phyloP scores from a whole-genome alignment of 345 rosid species.

The Cardamine chenopodiifolia region DNA sequence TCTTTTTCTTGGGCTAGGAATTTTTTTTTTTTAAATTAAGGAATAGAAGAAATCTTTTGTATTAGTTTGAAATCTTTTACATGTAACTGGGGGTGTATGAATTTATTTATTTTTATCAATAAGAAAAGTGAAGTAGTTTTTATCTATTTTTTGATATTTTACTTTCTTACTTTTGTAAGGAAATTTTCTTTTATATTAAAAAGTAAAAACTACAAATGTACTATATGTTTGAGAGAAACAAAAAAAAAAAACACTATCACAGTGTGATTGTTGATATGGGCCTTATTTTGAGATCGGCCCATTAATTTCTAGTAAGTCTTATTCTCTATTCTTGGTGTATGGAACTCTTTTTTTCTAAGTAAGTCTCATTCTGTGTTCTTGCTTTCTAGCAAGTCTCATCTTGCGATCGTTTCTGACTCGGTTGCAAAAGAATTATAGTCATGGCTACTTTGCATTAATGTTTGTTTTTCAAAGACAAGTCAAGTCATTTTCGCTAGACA shows the following conservation, averaged over 20 bases:
- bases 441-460: neutral
- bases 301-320: neutral
- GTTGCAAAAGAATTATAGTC: neutral
- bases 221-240: neutral
- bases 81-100: neutral
- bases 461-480: neutral
- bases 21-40: neutral
- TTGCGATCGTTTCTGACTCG: neutral
- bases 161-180: neutral
- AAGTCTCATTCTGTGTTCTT: neutral
- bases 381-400: neutral
- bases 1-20: constrained; percentile 23
- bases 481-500: neutral
- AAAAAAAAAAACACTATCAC: neutral
- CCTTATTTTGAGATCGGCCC: neutral
- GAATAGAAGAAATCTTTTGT: constrained; percentile 18
- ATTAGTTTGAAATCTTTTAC: constrained; percentile 17
- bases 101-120: neutral
- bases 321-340: neutral
- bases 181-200: neutral
- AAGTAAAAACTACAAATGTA: neutral
- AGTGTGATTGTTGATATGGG: neutral
- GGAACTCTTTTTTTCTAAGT: neutral
- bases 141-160: neutral
- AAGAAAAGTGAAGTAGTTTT: constrained; percentile 18